Evolutionary conservation across 1,284 basidiomycete species (phyloP), one percentile per base, ranked within the genome.

Genomic region (Spongispora temasekensis): DNA sequence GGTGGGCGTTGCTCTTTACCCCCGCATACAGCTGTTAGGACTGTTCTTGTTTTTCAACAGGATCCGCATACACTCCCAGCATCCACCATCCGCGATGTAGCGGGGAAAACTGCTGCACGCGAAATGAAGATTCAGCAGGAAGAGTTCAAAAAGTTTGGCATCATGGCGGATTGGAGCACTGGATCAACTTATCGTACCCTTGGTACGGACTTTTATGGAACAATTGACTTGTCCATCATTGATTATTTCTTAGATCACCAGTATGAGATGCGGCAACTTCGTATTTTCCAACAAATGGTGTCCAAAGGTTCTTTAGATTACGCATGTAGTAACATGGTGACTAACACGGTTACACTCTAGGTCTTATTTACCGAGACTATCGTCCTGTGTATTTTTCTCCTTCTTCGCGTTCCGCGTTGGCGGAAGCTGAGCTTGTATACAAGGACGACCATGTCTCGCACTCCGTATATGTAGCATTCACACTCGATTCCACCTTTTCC

Each of bases 321-420:
- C 6, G 9, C 46, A 15, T 27, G 40, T 42, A n/a, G 17, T n/a
- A 25, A 25, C 19, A n/a, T 21, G 27, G 53, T 13, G 13, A 31
- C 46, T 48, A 30, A 42, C 40, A 37, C 25, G 15, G 13, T 21
- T 34, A 1, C 44, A 35, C 50, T 23, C 27, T 3, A 89, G 93
- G 88, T 37, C 82, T 96, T 27, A 93, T 99, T 63, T 94, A 92
- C 65, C 85, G 95, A 60, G 88, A 91, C 61, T 89, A 92, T 65
- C 89, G 94, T 23, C 97, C 97, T 0, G 95, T 97, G 2, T 90
- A 98, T 74, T 99, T 94, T 76, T 98, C 97, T 0, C 97, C 97
- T 0, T 97, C 95, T 0, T 97, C 96, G 4, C 86, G 86, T 13
- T 97, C 97, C 1, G 97, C 97, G 0, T 79, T 99, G 5, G 97